Percentiles rank a stretch among this genome's conserved stretches.
Evolutionary conservation across 371 early-diverging fungal genomes (phyloP).

Genomic region (Mortierella polycephala): DNA sequence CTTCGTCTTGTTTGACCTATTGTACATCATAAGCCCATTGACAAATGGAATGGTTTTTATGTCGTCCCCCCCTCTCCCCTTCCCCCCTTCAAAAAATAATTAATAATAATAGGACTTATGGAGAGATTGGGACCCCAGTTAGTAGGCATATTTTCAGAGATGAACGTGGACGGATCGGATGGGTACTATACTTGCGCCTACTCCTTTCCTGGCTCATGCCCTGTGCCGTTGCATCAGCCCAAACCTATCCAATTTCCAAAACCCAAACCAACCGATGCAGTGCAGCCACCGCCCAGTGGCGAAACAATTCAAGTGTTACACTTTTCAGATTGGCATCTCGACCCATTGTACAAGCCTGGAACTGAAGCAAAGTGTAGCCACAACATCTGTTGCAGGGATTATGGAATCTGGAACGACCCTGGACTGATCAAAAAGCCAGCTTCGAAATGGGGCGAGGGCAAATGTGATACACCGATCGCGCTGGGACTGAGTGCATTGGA

Average conservation of each 20-base stretch:
- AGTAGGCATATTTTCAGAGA: constrained; percentile 31
- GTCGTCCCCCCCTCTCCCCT: too few species aligned
- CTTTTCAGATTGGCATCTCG: constrained; percentile 54
- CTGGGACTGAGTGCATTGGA: constrained; percentile 45
- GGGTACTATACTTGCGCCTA: constrained; percentile 51
- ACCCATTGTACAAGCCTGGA: constrained; percentile 36
- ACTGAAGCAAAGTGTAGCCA: constrained; percentile 48
- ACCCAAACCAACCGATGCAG: constrained; percentile 42
- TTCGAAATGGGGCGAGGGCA: constrained; percentile 53
- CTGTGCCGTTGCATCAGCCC: constrained; percentile 40
- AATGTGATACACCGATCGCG: constrained; percentile 51
- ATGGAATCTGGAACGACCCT: constrained; percentile 49
- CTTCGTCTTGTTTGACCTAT: not conserved
- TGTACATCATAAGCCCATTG: not conserved
- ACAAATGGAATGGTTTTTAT: too few species aligned
- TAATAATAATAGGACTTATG: constrained; percentile 32
- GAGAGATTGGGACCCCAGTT: constrained; percentile 39
- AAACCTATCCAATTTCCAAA: constrained; percentile 32
- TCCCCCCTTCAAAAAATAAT: too few species aligned
- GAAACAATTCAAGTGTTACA: constrained; percentile 44
- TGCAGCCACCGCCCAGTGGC: constrained; percentile 45
- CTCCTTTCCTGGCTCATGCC: constrained; percentile 47
- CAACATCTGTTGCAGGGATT: constrained; percentile 53
- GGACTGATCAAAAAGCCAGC: constrained; percentile 48
- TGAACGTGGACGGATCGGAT: constrained; percentile 36